Evolutionary conservation across 257 asterid genomes (phyloP), one percentile per base, ranked within the genome.

Genomic region (Gynochthodes officinalis): DNA sequence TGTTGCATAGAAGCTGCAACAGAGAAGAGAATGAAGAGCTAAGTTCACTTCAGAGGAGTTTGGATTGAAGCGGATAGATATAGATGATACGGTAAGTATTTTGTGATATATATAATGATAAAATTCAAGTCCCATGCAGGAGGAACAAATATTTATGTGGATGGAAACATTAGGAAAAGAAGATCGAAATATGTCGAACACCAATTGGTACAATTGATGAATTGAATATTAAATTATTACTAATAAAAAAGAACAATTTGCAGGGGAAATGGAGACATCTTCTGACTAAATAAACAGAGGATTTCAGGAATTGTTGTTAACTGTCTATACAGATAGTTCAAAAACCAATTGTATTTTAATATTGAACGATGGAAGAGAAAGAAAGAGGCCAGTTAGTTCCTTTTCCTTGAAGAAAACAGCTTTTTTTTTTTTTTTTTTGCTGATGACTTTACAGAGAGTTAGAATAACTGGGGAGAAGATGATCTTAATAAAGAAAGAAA

Each of bases 191-290:
- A 64, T 78, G 82, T 83, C 86, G 77, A 80, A 81, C 50, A 71
- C 13, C 30, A 25, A 40, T 4, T 48, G 53, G 15, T 48, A n/a
- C 46, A 72, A 79, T 64, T 70, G 69, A 61, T 73, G 42, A 59
- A 58, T 70, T 60, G 28, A 67, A 81, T 72, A 11, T 66, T 81
- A 80, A 79, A 76, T 63, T 50, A 19, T 19, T 80, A 76, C 66
- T 81, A 71, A 61, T 69, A 52, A 28, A 58, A 83, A 82, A 84
- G 64, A 76, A 2, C 80, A 35, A 88, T 54, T 86, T 88, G 91
- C 82, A 82, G 90, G 89, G 75, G 80, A 73, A 77, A 78, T 80
- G 73, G 89, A 79, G 91, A 81, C 92, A 85, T 81, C 84, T 73
- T 58, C 80, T 71, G 32, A 77, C 59, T 33, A 83, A 70, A 78